phyloP scores from a whole-genome alignment of 2,329 filamentous ascomycete genomes.

The Penicillium brasilianum region DNA sequence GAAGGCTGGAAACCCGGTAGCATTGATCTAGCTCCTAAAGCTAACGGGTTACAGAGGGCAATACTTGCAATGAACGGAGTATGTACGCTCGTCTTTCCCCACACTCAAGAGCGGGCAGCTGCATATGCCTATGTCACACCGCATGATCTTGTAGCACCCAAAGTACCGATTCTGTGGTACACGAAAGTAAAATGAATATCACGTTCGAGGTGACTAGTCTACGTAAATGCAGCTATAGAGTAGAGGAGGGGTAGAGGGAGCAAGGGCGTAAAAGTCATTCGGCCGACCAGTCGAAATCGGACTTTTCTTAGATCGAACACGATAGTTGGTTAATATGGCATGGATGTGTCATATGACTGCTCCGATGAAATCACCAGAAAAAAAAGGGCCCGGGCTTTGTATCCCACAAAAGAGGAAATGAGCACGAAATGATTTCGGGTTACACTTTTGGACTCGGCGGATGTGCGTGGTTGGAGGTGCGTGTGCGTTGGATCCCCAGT shows the following conservation, averaged over 20 bases:
- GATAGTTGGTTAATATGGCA: neutral
- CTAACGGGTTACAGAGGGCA: too few species aligned
- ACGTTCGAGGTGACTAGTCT: neutral
- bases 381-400: slow-evolving; percentile 16
- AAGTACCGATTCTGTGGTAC: slow-evolving; percentile 11
- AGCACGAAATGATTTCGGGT: slow-evolving; percentile 1
- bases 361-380: slow-evolving; percentile 7
- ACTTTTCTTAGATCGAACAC: too few species aligned
- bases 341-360: slow-evolving; percentile 23
- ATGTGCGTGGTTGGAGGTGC: slow-evolving; percentile 24
- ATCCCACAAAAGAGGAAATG: slow-evolving; percentile 11
- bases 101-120: neutral
- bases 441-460: slow-evolving; percentile 9
- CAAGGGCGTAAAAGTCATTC: neutral
- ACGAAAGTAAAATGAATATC: neutral
- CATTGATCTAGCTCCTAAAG: neutral
- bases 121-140: slow-evolving; percentile 1
- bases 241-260: neutral
- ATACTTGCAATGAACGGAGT: too few species aligned
- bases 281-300: neutral
- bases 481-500: slow-evolving; percentile 19
- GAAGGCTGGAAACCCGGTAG: neutral
- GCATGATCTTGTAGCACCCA: slow-evolving; percentile 11
- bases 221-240: neutral
- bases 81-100: too few species aligned